phyloP scores from a whole-genome alignment of 1,284 basidiomycete species.

The Vanrija sp. region DNA sequence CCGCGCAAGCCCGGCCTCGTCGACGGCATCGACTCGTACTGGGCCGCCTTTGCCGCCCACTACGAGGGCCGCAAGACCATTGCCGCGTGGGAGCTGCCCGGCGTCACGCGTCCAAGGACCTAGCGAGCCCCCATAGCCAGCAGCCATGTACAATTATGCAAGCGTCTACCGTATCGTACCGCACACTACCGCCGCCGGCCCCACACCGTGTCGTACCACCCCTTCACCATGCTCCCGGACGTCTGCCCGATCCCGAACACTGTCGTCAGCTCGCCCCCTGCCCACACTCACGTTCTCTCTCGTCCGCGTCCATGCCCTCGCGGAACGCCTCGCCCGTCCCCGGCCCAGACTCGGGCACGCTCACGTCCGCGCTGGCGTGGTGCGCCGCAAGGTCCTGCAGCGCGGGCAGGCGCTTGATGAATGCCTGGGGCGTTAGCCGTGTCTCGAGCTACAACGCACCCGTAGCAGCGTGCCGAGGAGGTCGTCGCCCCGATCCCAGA shows the following conservation, averaged over 20 bases:
- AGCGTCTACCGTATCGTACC: conserved; percentile 1
- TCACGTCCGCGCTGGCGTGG: conserved; percentile 61
- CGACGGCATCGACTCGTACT: conserved; percentile 53
- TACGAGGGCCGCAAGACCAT: conserved; percentile 21
- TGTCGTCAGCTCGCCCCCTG: conserved; percentile 40
- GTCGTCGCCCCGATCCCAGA: conserved; percentile 15
- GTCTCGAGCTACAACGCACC: conserved; percentile 48
- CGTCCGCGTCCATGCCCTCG: conserved; percentile 81
- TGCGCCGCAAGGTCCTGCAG: conserved; percentile 87
- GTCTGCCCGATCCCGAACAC: conserved; percentile 81
- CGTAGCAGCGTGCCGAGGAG: conserved; percentile 59
- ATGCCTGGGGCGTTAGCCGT: conserved; percentile 56
- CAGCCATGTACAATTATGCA: background rate
- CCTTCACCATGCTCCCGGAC: conserved; percentile 67
- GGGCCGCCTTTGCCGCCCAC: conserved; percentile 12
- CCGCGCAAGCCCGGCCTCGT: conserved; percentile 52
- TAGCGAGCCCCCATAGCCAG: background rate
- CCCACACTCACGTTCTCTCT: conserved; percentile 70
- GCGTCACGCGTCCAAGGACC: conserved; percentile 1
- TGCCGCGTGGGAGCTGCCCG: conserved; percentile 17
- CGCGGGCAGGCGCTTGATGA: conserved; percentile 69
- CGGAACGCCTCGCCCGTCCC: conserved; percentile 65
- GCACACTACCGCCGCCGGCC: conserved; percentile 8
- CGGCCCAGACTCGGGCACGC: conserved; percentile 38
- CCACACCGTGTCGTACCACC: conserved; percentile 66